These are phyloP conservation scores for Hyphodiscus hymeniophilus DNA, from an alignment of 495 filamentous ascomycete genomes.

Conservation along the genomic window DNA sequence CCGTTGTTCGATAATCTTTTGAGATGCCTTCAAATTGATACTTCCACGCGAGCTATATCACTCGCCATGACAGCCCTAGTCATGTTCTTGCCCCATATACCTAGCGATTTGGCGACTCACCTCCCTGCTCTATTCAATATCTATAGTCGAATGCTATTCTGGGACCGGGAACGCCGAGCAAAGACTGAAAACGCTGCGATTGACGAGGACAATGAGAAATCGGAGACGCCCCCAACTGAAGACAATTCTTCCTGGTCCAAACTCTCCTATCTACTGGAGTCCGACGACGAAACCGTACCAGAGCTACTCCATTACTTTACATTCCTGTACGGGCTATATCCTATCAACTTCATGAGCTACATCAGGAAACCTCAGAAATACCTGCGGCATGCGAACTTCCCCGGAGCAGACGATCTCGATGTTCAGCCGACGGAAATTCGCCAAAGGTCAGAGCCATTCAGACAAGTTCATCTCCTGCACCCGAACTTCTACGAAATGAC, in stretches of 20 bases:
- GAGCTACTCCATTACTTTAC: conserved; percentile 71
- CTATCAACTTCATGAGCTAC: conserved; percentile 71
- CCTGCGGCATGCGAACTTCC: conserved; percentile 51
- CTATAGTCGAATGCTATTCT: conserved; percentile 65
- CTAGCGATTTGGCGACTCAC: conserved; percentile 51
- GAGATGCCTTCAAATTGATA: conserved; percentile 61
- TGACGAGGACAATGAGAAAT: conserved; percentile 12
- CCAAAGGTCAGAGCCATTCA: conserved; percentile 56
- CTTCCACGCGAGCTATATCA: conserved; percentile 58
- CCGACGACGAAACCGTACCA: conserved; percentile 53
- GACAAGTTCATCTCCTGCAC: conserved; percentile 59
- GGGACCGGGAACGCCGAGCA: conserved; percentile 43
- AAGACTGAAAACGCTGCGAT: neutral
- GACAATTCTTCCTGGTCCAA: conserved; percentile 46
- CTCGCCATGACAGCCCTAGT: conserved; percentile 57
- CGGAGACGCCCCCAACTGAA: conserved; percentile 6
- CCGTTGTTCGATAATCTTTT: conserved; percentile 57
- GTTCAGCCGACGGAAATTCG: conserved; percentile 64
- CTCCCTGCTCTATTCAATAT: conserved; percentile 66
- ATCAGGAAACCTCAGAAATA: conserved; percentile 67
- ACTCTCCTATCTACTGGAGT: conserved; percentile 43
- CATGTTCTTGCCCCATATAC: conserved; percentile 72
- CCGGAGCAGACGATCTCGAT: conserved; percentile 59
- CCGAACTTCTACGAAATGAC: conserved; percentile 67
- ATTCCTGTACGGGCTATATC: conserved; percentile 68